A percentile compares a stretch with the other conserved stretches of the same genome.
phyloP scores from a whole-genome alignment of 2,329 filamentous ascomycete species.

The Metarhizium robertsii region DNA sequence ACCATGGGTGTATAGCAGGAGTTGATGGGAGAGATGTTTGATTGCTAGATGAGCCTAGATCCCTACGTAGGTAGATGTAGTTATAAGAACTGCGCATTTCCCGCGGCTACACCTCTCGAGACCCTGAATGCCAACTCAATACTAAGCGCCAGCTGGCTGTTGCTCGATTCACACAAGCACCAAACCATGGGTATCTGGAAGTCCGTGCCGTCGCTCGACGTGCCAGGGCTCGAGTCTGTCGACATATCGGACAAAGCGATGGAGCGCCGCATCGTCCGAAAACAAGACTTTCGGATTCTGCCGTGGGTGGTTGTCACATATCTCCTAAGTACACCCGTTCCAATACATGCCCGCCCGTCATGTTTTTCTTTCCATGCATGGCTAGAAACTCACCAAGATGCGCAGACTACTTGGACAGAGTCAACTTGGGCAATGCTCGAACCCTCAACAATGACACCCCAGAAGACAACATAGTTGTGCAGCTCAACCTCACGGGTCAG shows the following conservation, averaged over 20 bases:
- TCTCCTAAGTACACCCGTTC: slow-evolving; percentile 15
- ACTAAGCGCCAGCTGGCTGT: too few species aligned
- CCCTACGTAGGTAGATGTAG: neutral
- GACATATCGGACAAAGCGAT: slow-evolving; percentile 24
- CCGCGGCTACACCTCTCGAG: too few species aligned
- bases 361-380: slow-evolving; percentile 1
- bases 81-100: neutral
- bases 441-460: slow-evolving; percentile 24
- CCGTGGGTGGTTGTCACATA: slow-evolving; percentile 24
- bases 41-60: neutral
- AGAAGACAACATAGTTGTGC: slow-evolving; percentile 21
- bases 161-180: too few species aligned
- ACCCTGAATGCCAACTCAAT: too few species aligned
- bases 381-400: neutral
- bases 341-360: neutral
- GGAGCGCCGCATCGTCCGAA: slow-evolving; percentile 23
- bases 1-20: neutral
- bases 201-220: slow-evolving; percentile 20
- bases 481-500: slow-evolving; percentile 21
- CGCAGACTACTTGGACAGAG: slow-evolving; percentile 18
- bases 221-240: slow-evolving; percentile 23
- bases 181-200: slow-evolving; percentile 13
- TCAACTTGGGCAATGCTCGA: slow-evolving; percentile 24
- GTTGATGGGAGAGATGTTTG: neutral
- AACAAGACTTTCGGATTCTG: slow-evolving; percentile 22